Evolutionary conservation across 768 basidiomycete genomes (phyloP), one percentile per base, ranked within the genome.

Genomic region (Auriscalpium vulgare): DNA sequence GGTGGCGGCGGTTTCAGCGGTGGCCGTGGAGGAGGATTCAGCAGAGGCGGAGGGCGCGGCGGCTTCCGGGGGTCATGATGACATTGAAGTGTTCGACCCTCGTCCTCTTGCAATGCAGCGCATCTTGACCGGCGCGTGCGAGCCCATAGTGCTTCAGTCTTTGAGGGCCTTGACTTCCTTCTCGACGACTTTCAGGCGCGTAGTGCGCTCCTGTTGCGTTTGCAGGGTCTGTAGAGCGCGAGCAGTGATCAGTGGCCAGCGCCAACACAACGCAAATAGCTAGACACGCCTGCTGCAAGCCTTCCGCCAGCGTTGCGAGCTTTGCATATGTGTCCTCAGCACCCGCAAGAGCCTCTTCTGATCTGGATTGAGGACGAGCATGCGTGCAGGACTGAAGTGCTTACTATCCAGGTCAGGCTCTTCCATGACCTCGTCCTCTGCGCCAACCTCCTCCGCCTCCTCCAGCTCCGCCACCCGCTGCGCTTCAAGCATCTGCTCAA

Each of bases 41-140:
- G 72, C 23, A 68, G 72, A 37, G 63, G 75, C 13, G 71, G 76
- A 37, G 66, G 71, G 17, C 63, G 72, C 45, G 70, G 78, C 54
- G 69, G 76, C n/a, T 79, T 72, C 65, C 74, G 81, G 66, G 79
- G 81, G 44, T 80, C 71, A 68, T 80, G 72, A 67, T 36, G 23
- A 3, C 3, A 21, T 54, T 29, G 29, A 29, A 29, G 29, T 29
- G 2, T 29, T 29, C 29, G 29, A 29, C 29, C 29, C 29, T 29
- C 29, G 29, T 29, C 29, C 29, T 29, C 29, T 29, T 29, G 29
- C 29, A 29, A 29, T 29, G 29, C 29, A 29, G 29, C 7, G 29
- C 29, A 29, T 4, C 21, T 21, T 29, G 29, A 29, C 23, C 34
- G 37, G 43, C n/a, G 29, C 29, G 2, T 29, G 29, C 29, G 29